A percentile compares a stretch with the other conserved stretches of the same genome.
Evolutionary conservation across 2,329 filamentous ascomycete species (phyloP).

Genomic region (Corynespora cassiicola): DNA sequence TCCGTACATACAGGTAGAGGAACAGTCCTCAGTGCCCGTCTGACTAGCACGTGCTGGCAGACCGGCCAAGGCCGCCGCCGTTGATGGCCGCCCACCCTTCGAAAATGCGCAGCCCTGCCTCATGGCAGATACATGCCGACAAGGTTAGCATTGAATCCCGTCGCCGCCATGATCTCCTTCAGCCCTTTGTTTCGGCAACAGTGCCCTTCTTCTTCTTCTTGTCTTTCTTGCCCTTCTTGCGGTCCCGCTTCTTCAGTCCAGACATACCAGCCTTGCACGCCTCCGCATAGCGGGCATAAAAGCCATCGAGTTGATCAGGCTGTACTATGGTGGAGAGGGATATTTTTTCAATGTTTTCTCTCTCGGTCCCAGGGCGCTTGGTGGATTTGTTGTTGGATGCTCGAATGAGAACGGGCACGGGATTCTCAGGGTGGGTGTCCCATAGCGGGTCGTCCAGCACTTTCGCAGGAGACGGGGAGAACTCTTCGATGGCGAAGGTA

Average conservation of each 20-base stretch:
- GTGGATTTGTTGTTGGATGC: slow-evolving; percentile 78
- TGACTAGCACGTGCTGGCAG: no score
- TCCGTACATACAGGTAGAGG: no score
- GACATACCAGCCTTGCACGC: slow-evolving; percentile 89
- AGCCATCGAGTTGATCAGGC: slow-evolving; percentile 75
- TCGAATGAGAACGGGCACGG: slow-evolving; percentile 78
- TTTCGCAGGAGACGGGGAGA: slow-evolving; percentile 41
- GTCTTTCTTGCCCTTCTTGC: slow-evolving; percentile 82
- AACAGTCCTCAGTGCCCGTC: no score
- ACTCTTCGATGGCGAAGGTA: slow-evolving; percentile 51
- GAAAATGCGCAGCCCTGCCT: no score
- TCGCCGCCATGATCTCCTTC: slow-evolving; percentile 4
- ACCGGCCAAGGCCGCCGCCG: no score
- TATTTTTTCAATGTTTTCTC: slow-evolving; percentile 62
- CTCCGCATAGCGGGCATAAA: slow-evolving; percentile 87
- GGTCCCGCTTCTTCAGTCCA: slow-evolving; percentile 88
- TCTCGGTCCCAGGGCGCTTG: slow-evolving; percentile 50
- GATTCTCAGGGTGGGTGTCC: slow-evolving; percentile 65
- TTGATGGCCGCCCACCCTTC: no score
- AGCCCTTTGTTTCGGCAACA: slow-evolving; percentile 27
- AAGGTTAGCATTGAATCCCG: background rate
- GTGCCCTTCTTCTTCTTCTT: slow-evolving; percentile 65
- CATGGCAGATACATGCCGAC: no score
- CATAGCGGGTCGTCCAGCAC: slow-evolving; percentile 61
- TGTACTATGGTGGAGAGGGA: slow-evolving; percentile 86